phyloP scores from a whole-genome alignment of 805 yeast genomes.

The Hemisphaericaspora nanyangensis region DNA sequence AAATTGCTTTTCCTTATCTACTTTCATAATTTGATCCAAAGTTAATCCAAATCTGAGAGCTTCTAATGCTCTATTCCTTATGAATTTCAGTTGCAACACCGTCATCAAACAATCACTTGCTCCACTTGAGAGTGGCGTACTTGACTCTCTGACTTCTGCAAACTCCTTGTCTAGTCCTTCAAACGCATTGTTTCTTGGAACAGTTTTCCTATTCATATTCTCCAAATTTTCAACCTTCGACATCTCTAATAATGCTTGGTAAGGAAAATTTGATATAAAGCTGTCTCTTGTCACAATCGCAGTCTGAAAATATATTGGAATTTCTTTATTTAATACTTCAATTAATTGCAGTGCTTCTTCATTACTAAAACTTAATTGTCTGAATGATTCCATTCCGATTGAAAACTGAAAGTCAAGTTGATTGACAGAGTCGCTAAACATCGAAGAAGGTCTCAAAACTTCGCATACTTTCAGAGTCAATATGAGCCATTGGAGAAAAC shows the following conservation, averaged over 20 bases:
- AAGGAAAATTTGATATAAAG: conserved; percentile 7
- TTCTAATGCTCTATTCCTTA: not conserved
- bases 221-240: not conserved
- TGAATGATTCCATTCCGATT: conserved; percentile 7
- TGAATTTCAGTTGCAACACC: not conserved
- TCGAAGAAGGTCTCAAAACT: not conserved
- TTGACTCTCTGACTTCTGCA: conserved; percentile 5
- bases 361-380: not conserved
- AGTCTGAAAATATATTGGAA: not conserved
- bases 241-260: not conserved
- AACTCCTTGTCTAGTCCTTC: conserved; percentile 7
- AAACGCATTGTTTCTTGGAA: too few relatives aligned
- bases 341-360: conserved; percentile 6
- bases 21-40: not conserved
- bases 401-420: conserved; percentile 15
- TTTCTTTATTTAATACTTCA: conserved; percentile 1
- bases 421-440: conserved; percentile 7
- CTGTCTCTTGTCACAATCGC: not conserved
- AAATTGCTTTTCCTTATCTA: not conserved
- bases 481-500: conserved; percentile 6
- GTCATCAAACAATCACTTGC: not conserved
- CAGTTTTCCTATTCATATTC: not conserved
- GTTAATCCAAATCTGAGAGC: not conserved
- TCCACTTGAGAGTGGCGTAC: conserved; percentile 1
- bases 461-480: not conserved